Conservation (phyloP, 306 rosid genomes). For the Cajanus cajan region DNA sequence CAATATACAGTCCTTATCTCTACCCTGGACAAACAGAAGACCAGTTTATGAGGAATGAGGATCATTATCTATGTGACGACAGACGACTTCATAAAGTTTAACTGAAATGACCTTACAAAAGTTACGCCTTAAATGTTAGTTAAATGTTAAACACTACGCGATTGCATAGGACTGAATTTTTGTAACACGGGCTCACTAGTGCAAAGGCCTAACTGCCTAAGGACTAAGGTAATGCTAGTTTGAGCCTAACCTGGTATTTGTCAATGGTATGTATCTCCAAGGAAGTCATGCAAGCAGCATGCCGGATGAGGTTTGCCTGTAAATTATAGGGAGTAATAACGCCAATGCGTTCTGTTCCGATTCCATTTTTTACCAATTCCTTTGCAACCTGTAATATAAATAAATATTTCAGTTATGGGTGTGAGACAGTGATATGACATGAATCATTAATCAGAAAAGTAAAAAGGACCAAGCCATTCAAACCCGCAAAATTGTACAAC, state of each 20-base stretch:
- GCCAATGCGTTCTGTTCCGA: constrained; percentile 69
- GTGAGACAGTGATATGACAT: constrained; percentile 9
- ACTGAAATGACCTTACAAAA: neutral
- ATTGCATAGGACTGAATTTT: neutral
- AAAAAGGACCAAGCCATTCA: neutral
- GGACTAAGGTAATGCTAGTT: neutral
- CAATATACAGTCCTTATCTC: constrained; percentile 93
- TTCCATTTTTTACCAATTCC: constrained; percentile 68
- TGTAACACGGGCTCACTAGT: neutral
- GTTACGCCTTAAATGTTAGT: constrained; percentile 5
- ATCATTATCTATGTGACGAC: neutral
- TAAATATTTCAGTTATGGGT: constrained; percentile 7
- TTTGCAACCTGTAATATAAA: constrained; percentile 55
- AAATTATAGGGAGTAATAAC: constrained; percentile 93
- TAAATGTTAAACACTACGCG: neutral
- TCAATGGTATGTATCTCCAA: constrained; percentile 96
- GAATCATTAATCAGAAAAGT: neutral
- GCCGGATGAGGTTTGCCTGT: constrained; percentile 82
- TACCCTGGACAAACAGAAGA: constrained; percentile 57
- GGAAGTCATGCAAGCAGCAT: constrained; percentile 45
- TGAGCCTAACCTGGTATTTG: constrained; percentile 75
- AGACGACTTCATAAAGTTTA: neutral
- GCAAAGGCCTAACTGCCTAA: neutral
- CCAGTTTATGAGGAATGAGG: neutral
- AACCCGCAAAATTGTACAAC: neutral